Evolutionary conservation across 768 basidiomycete genomes (phyloP), one percentile per base, ranked within the genome.

Genomic region (Naganishia friedmannii): DNA sequence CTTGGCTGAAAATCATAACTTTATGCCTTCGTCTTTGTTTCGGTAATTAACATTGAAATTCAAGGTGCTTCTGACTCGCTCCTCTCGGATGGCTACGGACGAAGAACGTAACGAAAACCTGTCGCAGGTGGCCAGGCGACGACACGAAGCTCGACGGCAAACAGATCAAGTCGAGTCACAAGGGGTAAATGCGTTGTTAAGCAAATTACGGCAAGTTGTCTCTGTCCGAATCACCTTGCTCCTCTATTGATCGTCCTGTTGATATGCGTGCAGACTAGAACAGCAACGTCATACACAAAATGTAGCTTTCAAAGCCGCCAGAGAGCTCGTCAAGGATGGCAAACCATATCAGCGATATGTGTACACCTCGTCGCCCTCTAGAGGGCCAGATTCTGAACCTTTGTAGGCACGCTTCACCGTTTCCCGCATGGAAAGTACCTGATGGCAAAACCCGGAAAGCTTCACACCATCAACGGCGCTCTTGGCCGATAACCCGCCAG

Each of bases 261-360:
- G n/a, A n/a, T 7, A 26, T 4, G 12, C 34, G 34, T 37, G n/a
- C 34, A 63, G 60, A 26, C 46, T 63, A 26, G 60, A 63, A 15
- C 60, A 63, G 60, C 37, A 63, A 17, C 60, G 60, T 1, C 60
- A 63, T 26, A 39, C 37, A 23, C 60, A 63, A 15, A 63, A 63
- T 29, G 60, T 63, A 2, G 60, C 60, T 2, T n/a, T 63, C 9
- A 42, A 45, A 13, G 19, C 60, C 4, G 60, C 60, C 10, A 63
- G 15, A 17, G 39, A 26, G 9, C 39, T 42, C 42, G 42, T 63
- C 60, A 63, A 63, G 60, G 39, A 63, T 29, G 60, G 42, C 39
- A n/a, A 26, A n/a, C 21, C 60, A 29, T 34, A 45, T 6, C 15
- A 23, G 13, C 60, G 60, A 42, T 63, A 63, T 63, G 23, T 45